Base-by-base conservation (phyloP, 768 basidiomycete species). In the Thelephora ganbajun region DNA sequence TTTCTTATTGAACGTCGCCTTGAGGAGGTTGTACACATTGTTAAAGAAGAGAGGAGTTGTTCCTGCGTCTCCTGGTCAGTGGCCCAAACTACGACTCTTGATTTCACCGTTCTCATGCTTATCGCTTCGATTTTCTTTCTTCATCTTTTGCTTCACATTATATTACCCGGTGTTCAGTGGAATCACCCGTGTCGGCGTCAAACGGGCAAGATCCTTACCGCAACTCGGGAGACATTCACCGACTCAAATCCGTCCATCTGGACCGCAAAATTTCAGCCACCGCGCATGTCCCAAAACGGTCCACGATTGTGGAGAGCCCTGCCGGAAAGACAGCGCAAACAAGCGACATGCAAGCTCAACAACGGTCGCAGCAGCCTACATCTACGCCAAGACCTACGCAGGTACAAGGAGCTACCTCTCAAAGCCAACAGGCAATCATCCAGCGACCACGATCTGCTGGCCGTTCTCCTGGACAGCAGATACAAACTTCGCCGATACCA, bases 241-340 rank as follows among this genome's bases (percentile, higher is more conserved):
- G 88, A 33, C 84, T 97, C 77, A 92, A 90, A 65, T 86, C 88
- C 9, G 87, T 90, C 36, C 87, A 93, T 62, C 74, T 99, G 33
- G 91, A 97, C 64, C 84, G 96, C 47, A 98, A 98, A 61, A 69
- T 94, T 36, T 96, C 92, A 26, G 87, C 93, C 44, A 94, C 90
- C 2, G 90, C 96, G 22, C 79, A 85, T 42, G 60, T 94, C 48
- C 90, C 94, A 5, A 92, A 89, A 63, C 82, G 92, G 34, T 96
- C 94, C 20, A 98, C 89, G 6, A 81, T 99, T 36, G 83, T 99
- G 44, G 94, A 99, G 63, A 90, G 87, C 56, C 96, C 96, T 36
- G 74, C 89, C 11, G 93, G 92, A 36, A 78, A 82, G 60, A 81
- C 79, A 50, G 91, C 85, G 5, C 83, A 88, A 56, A 74, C 83